A percentile compares a stretch with the other conserved stretches of the same genome.
These are phyloP conservation scores for Botryotinia calthae DNA, from an alignment of 2,329 filamentous ascomycete genomes.

Conservation along the genomic window DNA sequence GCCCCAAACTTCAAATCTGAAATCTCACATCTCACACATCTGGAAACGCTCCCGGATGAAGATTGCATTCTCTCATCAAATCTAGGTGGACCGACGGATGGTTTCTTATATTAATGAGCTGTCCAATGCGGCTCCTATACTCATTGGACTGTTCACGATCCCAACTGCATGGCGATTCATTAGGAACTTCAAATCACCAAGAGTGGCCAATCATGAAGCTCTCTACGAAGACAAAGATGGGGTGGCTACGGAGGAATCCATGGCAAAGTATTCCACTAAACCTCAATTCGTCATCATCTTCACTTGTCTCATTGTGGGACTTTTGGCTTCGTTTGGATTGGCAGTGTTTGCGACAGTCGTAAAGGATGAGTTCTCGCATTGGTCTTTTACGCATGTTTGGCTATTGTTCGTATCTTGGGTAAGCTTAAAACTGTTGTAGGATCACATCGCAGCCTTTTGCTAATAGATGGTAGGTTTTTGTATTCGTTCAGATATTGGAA, in stretches of 20 bases:
- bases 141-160: conserved; percentile 27
- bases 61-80: background rate
- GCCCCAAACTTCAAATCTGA: background rate
- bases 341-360: conserved; percentile 51
- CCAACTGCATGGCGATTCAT: conserved; percentile 29
- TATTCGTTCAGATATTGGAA: conserved; percentile 41
- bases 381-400: conserved; percentile 54
- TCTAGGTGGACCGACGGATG: conserved; percentile 18
- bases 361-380: conserved; percentile 16
- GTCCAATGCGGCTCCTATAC: conserved; percentile 17
- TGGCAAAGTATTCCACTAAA: conserved; percentile 59
- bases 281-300: conserved; percentile 53
- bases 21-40: background rate
- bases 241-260: conserved; percentile 60
- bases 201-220: conserved; percentile 20
- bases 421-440: conserved; percentile 37
- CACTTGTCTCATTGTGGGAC: conserved; percentile 50
- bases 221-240: conserved; percentile 68
- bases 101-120: conserved; percentile 9
- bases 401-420: conserved; percentile 61
- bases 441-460: background rate
- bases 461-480: conserved; percentile 43
- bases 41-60: background rate
- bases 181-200: conserved; percentile 25
- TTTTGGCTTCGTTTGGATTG: conserved; percentile 53